These are phyloP conservation scores for Primulina huaijiensis DNA, from an alignment of 257 asterid species.

Conservation along the genomic window DNA sequence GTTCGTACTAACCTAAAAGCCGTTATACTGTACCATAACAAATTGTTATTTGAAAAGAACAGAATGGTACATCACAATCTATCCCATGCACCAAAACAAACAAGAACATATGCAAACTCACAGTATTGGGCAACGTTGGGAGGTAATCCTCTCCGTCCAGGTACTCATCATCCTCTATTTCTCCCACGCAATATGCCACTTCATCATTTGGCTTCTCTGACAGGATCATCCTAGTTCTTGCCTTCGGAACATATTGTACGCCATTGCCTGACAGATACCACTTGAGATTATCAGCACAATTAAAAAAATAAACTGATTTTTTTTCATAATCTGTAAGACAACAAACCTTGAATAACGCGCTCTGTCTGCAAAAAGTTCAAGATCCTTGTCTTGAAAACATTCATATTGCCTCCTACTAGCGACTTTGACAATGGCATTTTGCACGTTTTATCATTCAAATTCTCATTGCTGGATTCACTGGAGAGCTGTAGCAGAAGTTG, in stretches of 20 bases:
- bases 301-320: conserved; percentile 3
- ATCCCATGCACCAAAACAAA: conserved; percentile 20
- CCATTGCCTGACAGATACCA: conserved; percentile 57
- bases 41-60: conserved; percentile 7
- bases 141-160: conserved; percentile 76
- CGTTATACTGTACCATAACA: not conserved
- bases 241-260: conserved; percentile 53
- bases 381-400: conserved; percentile 71
- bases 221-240: conserved; percentile 75
- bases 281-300: conserved; percentile 32
- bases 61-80: conserved; percentile 11
- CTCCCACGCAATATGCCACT: conserved; percentile 86
- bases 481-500: conserved; percentile 43
- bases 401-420: conserved; percentile 74
- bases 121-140: conserved; percentile 88
- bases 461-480: conserved; percentile 61
- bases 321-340: conserved; percentile 19
- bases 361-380: conserved; percentile 59
- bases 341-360: conserved; percentile 76
- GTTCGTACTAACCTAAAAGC: not conserved
- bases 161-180: conserved; percentile 65
- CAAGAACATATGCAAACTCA: conserved; percentile 40
- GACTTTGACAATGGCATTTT: conserved; percentile 79
- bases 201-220: conserved; percentile 84
- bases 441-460: conserved; percentile 60